Evolutionary conservation across 73 alveolate genomes (phyloP), one percentile per base, ranked within the genome.

Genomic region (Effrenium voratum): DNA sequence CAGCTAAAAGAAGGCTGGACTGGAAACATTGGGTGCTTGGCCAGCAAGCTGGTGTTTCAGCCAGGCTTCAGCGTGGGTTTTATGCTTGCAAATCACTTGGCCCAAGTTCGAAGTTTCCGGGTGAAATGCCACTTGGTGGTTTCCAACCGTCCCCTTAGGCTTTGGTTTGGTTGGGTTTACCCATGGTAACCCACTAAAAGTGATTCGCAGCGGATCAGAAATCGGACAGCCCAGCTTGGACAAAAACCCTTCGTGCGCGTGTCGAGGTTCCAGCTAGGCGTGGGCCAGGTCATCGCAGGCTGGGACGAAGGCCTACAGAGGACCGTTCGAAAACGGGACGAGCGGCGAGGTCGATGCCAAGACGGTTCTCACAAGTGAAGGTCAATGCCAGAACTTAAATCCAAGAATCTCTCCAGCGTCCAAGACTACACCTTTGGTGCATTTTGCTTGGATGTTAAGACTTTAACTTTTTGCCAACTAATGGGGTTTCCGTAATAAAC

Each of bases 221-320:
- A 22, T 36, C 34, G 15, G 40, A 22, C 40, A 22, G 28, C 40
- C 5, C n/a, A 5, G 75, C 75, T 22, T 22, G 75, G 15, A 8
- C 28, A 60, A 52, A 19, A 10, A 30, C 75, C 34, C 15, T 22
- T 22, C n/a, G n/a, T 36, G 75, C 15, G n/a, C 36, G 41, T 32
- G 10, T 34, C 77, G 77, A 86, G 94, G 94, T 86, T 86, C 47
- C 94, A 86, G 47, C 68, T 86, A 44, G 94, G 94, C 1, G 94
- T 86, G 34, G 81, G 68, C 44, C 85, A 88, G 75, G 96, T 88
- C 50, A 88, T 88, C 43, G 57, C 43, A 4, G 96, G 96, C 28
- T 88, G 96, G 96, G 96, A 88, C 46, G 84, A 55, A 32, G 96
- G 96, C 40, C 38, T 40, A 8, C 72, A 47, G 28, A 12, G 57